Conservation (phyloP, 441 rosid species). For the Viola pubescens region DNA sequence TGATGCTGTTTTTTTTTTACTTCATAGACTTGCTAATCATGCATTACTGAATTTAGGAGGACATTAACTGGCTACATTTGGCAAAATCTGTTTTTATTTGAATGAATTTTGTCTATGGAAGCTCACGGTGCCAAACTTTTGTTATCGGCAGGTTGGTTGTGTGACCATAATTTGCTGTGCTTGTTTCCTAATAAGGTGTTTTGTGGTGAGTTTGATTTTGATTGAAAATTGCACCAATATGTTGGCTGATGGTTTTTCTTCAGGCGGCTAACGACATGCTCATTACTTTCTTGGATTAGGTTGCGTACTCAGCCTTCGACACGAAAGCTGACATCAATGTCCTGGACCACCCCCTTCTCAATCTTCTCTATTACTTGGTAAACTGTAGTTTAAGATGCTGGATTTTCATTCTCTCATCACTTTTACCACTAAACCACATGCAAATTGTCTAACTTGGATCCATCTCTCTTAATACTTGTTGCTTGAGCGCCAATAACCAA, state of each 20-base stretch:
- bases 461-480: no score
- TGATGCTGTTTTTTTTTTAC: no score
- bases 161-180: slow-evolving; percentile 83
- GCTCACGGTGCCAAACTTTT: no score
- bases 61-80: no score
- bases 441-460: no score
- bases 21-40: no score
- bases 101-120: no score
- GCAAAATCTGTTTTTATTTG: no score
- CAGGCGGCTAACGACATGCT: neutral
- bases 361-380: slow-evolving; percentile 46
- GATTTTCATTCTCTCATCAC: neutral
- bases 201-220: slow-evolving; percentile 52
- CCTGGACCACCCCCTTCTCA: slow-evolving; percentile 55
- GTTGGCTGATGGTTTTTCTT: no score
- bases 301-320: slow-evolving; percentile 45
- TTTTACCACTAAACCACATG: neutral
- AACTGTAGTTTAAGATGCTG: slow-evolving; percentile 2
- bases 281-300: slow-evolving; percentile 25
- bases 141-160: slow-evolving; percentile 62
- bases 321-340: slow-evolving; percentile 46
- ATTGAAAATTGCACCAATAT: no score
- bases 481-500: no score
- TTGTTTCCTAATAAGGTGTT: slow-evolving; percentile 78
- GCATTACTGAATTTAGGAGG: no score